These are phyloP conservation scores for Ceriops decandra DNA, from an alignment of 345 rosid species.

Conservation along the genomic window DNA sequence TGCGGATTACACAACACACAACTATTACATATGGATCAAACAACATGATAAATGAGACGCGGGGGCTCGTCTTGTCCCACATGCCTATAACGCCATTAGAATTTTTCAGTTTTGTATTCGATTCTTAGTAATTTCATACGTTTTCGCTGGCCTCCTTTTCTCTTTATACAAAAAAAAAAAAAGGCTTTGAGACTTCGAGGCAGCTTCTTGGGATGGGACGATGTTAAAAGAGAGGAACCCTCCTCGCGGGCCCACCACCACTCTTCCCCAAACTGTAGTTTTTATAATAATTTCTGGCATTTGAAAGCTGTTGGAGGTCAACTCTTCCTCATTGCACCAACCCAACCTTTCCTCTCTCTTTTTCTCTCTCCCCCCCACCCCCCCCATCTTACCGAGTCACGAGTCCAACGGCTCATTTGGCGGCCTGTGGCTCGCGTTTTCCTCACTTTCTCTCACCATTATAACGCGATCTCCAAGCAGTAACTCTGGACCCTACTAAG, in stretches of 20 bases:
- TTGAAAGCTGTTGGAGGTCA: slow-evolving; percentile 49
- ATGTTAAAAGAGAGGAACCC: slow-evolving; percentile 29
- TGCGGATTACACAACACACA: no score
- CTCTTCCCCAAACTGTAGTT: background rate
- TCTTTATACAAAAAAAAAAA: background rate
- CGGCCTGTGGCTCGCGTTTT: slow-evolving; percentile 14
- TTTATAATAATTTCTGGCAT: slow-evolving; percentile 19
- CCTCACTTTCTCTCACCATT: slow-evolving; percentile 6
- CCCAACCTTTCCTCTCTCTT: background rate
- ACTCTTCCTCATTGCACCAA: slow-evolving; percentile 55
- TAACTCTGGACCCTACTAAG: slow-evolving; percentile 26
- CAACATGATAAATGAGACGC: no score
- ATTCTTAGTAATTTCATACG: no score
- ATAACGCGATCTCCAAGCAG: slow-evolving; percentile 33
- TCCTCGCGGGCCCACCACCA: slow-evolving; percentile 4
- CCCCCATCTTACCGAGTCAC: slow-evolving; percentile 22
- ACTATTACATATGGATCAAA: no score
- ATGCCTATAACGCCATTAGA: no score
- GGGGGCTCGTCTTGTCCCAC: no score
- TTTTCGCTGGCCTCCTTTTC: no score
- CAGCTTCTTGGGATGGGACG: slow-evolving; percentile 39
- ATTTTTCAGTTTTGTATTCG: no score
- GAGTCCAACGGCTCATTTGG: slow-evolving; percentile 55
- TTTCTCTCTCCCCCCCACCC: background rate
- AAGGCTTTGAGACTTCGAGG: slow-evolving; percentile 36